Evolutionary conservation across 345 rosid species (phyloP), one percentile per base, ranked within the genome.

Genomic region (Aethionema arabicum): DNA sequence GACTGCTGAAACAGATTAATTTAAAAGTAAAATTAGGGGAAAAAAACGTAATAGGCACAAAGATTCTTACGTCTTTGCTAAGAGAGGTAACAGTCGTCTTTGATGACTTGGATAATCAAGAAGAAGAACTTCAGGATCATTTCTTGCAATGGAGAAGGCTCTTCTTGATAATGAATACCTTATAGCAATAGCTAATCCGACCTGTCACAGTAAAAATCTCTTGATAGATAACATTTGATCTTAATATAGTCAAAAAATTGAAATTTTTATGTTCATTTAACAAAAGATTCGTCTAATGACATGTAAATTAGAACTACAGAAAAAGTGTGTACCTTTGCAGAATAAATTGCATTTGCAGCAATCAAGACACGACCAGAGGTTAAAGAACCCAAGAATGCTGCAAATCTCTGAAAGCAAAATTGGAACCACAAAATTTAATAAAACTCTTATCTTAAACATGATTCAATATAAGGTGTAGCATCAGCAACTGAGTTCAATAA

Each of bases 61-160:
- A 52, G 61, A 66, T 44, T 40, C 93, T 80, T 76, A 87, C 97
- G 85, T 84, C 82, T 89, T 92, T 30, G 95, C 96, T 76, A 92
- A 81, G 39, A 89, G 97, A 52, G 98, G 98, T 68, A 92, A 69
- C 62, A 92, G 86, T 53, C 98, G 83, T 41, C 91, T 75, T 75
- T 89, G 98, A 78, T 92, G 91, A 76, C 85, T 87, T 50, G 95
- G 96, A 67, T 89, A 92, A 83, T 92, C 98, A 56, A 92, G 91
- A 74, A 92, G 79, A 50, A 92, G 79, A 44, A 84, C 82, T 81
- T 92, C 98, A 60, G 93, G 88, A 61, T 77, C 91, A 61, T 83
- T 75, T 11, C 89, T 85, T 39, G 66, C 67, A 32, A 77, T 2
- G 42, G 95, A 85, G 76, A 92, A 92, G 63, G 97, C 98, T 58